These are phyloP conservation scores for Boletus insuetus DNA, from an alignment of 768 basidiomycete genomes.

Conservation along the genomic window DNA sequence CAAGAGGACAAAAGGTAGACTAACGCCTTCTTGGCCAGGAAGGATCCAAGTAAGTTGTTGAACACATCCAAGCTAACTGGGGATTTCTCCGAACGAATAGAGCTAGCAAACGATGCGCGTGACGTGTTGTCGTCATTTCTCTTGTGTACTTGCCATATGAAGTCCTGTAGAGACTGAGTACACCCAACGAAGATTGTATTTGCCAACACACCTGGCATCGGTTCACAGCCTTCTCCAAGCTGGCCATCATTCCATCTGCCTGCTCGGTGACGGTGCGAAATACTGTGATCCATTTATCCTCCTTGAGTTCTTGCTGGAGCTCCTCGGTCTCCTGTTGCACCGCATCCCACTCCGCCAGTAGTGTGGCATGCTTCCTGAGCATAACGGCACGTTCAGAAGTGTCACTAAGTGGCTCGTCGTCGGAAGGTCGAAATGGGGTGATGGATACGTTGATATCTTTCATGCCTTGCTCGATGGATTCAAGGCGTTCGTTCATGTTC, in stretches of 20 bases:
- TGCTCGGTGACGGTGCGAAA: conserved; percentile 93
- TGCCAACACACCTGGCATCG: conserved; percentile 71
- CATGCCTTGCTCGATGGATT: conserved; percentile 69
- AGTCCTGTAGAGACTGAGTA: conserved; percentile 52
- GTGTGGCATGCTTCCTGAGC: conserved; percentile 69
- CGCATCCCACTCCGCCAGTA: conserved; percentile 77
- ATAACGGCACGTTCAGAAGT: conserved; percentile 41
- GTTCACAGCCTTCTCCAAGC: conserved; percentile 88
- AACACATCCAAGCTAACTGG: conserved; percentile 61
- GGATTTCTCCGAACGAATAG: conserved; percentile 49
- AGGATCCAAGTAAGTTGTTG: conserved; percentile 66
- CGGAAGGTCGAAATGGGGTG: conserved; percentile 51
- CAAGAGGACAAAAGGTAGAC: conserved; percentile 20
- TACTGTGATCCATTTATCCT: conserved; percentile 95
- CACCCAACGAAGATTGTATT: neutral
- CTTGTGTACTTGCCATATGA: conserved; percentile 79
- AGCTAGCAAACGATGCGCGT: conserved; percentile 41
- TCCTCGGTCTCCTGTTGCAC: conserved; percentile 78
- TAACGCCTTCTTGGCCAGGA: conserved; percentile 86
- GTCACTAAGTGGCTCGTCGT: conserved; percentile 48
- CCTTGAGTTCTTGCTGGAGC: conserved; percentile 88
- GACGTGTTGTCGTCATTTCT: conserved; percentile 47
- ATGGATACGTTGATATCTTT: conserved; percentile 65
- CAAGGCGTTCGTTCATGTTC: conserved; percentile 74
- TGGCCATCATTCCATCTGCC: conserved; percentile 97